Base-by-base conservation (phyloP, 2,329 filamentous ascomycete genomes). In the Fusarium caatingaense region DNA sequence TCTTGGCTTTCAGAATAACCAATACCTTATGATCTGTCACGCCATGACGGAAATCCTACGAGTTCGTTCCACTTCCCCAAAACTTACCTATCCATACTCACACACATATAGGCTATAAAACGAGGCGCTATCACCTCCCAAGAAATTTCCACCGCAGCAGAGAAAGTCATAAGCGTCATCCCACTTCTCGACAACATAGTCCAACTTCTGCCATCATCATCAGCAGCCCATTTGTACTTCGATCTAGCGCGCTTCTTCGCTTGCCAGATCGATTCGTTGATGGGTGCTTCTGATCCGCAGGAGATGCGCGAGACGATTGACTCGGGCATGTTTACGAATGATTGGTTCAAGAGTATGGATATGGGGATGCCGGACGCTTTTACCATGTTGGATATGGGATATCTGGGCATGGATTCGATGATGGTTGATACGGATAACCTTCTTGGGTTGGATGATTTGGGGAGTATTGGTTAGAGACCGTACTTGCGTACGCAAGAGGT, bases 181-280 rank as follows among this genome's bases (percentile, higher is more conserved):
- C 62, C 60, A 0, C 34, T 64, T 12, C 46, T 64, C 3, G 60
- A 64, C 6, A 53, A 62, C 3, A 42, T 64, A 13, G 62, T 64
- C 2, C 62, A 64, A 18, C 53, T 47, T 0, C 60, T 64, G 2
- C 61, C 61, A 1, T 45, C 62, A 0, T 46, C 62, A 13, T 65
- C 62, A 3, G 23, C 53, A 11, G 62, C 16, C 5, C 62, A 64
- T 18, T 21, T 64, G 1, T 60, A 65, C 32, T 64, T 51, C 6
- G 62, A 64, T 6, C 60, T 64, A 6, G 60, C 60, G n/a, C 62
- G 62, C 16, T 64, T 64, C n/a, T 64, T 64, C 30, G 62, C 62
- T 1, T 64, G 62, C 8, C 62, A 64, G 5, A 64, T 64, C 0
- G 60, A 64, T 20, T 64, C 60, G 2, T 16, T 65, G 5, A 16